A percentile compares a stretch with the other conserved stretches of the same genome.
Evolutionary conservation across 2,329 filamentous ascomycete genomes (phyloP).

Genomic region (Ambrosiella cleistominuta): DNA sequence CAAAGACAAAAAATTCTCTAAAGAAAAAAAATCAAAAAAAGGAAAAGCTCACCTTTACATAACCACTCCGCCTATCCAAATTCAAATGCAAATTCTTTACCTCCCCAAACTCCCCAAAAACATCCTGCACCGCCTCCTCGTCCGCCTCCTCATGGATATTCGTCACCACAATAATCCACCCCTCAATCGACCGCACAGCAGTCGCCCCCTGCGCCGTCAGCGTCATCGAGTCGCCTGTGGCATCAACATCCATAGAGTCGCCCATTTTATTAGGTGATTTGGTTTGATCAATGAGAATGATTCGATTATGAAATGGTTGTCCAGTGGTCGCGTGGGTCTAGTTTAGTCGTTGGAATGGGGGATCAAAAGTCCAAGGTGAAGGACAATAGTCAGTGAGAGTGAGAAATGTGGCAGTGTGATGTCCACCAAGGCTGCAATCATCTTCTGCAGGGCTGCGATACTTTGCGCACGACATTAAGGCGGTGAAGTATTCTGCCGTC

Average conservation of each 20-base stretch:
- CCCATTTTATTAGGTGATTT: slow-evolving; percentile 23
- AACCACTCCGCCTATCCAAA: slow-evolving; percentile 64
- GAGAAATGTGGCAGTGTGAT: background rate
- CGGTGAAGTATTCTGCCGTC: background rate
- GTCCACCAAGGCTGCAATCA: background rate
- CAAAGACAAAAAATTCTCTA: background rate
- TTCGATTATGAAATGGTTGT: too few relatives aligned
- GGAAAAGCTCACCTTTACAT: slow-evolving; percentile 50
- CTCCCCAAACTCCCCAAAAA: slow-evolving; percentile 69
- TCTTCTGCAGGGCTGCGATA: background rate
- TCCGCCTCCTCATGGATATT: slow-evolving; percentile 79
- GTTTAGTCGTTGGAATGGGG: background rate
- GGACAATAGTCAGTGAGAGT: background rate
- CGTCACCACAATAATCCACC: slow-evolving; percentile 75
- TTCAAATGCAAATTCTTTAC: slow-evolving; percentile 79
- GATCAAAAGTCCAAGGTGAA: background rate
- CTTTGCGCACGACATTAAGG: background rate
- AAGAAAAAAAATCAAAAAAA: background rate
- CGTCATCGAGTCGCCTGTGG: slow-evolving; percentile 42
- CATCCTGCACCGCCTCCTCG: slow-evolving; percentile 66
- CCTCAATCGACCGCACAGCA: slow-evolving; percentile 72
- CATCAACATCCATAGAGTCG: slow-evolving; percentile 43
- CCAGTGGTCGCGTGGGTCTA: too few relatives aligned
- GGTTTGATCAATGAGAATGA: too few relatives aligned
- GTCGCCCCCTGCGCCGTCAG: slow-evolving; percentile 57